Evolutionary conservation across 139 green algal species (phyloP).

Genomic region (Auxenochlorella pyrenoidosa): DNA sequence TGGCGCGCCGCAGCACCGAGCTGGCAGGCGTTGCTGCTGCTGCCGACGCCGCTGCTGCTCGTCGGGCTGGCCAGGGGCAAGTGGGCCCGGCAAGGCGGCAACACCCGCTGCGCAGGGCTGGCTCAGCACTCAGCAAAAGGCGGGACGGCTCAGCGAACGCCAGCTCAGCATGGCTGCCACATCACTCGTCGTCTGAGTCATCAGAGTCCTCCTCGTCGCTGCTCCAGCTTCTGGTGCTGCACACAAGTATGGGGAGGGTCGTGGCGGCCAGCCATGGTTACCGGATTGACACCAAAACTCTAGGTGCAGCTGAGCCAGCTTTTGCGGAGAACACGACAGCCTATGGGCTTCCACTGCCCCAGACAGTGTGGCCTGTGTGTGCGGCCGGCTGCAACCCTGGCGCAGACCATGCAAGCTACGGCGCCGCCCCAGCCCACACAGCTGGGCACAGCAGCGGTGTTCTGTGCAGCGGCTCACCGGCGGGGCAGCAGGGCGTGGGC

Average conservation of each 20-base stretch:
- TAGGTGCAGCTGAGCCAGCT: not conserved
- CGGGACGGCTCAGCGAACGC: not conserved
- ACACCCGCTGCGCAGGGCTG: too few relatives aligned
- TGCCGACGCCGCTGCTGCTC: too few relatives aligned
- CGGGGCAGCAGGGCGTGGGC: conserved; percentile 17
- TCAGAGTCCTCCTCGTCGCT: conserved; percentile 32
- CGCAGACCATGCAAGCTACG: too few relatives aligned
- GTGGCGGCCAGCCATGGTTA: not conserved
- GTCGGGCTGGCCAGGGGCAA: too few relatives aligned
- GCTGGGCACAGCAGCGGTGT: not conserved
- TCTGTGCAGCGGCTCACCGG: not conserved
- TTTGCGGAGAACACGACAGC: not conserved
- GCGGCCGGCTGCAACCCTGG: too few relatives aligned
- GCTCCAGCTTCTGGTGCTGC: conserved; percentile 33
- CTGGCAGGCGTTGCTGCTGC: too few relatives aligned
- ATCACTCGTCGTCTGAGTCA: conserved; percentile 27
- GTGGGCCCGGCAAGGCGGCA: too few relatives aligned
- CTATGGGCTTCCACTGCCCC: too few relatives aligned
- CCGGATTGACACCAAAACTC: too few relatives aligned
- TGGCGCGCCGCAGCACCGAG: too few relatives aligned
- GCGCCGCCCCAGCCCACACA: not conserved
- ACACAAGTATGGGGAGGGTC: not conserved
- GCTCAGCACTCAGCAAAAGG: not conserved
- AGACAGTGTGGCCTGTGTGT: too few relatives aligned
- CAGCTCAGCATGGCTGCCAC: not conserved